phyloP scores from a whole-genome alignment of 768 basidiomycete species.

The Polyporus arcularius region DNA sequence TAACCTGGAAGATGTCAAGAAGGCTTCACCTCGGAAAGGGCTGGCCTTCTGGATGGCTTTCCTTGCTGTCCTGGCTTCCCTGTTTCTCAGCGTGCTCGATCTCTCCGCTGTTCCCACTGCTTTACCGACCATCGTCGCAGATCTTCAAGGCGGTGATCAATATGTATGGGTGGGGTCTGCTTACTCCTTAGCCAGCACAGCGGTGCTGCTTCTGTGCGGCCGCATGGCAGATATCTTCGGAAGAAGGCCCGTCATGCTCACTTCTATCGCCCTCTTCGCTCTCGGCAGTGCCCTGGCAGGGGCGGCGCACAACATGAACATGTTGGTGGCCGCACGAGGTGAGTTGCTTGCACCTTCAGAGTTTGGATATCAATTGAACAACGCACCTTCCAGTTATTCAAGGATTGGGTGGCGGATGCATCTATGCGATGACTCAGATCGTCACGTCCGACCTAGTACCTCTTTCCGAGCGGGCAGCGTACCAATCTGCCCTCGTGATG shows the following conservation, averaged over 20 bases:
- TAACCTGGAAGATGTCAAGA: not conserved
- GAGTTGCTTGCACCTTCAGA: not conserved
- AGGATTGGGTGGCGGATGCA: slow-evolving; percentile 35
- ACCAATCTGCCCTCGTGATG: slow-evolving; percentile 27
- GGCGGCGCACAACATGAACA: slow-evolving; percentile 40
- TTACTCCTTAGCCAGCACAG: slow-evolving; percentile 44
- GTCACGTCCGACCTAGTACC: slow-evolving; percentile 41
- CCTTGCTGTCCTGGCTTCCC: slow-evolving; percentile 20
- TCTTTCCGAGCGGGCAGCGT: slow-evolving; percentile 37
- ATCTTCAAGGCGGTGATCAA: slow-evolving; percentile 37
- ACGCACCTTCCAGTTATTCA: slow-evolving; percentile 28
- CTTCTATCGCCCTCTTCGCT: slow-evolving; percentile 37
- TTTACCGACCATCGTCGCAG: slow-evolving; percentile 42
- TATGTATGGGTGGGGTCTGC: slow-evolving; percentile 49
- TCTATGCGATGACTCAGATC: slow-evolving; percentile 32
- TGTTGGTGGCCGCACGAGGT: slow-evolving; percentile 44
- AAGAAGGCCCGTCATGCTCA: slow-evolving; percentile 34
- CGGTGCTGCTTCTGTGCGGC: slow-evolving; percentile 42
- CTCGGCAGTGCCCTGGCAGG: slow-evolving; percentile 47
- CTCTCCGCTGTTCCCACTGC: slow-evolving; percentile 40
- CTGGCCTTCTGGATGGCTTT: slow-evolving; percentile 25
- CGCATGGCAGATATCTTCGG: slow-evolving; percentile 43
- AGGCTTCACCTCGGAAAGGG: not conserved
- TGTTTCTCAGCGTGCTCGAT: slow-evolving; percentile 27
- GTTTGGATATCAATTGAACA: too few relatives aligned